Evolutionary conservation across 169 alveolate species (phyloP), one percentile per base, ranked within the genome.

Genomic region (Eimeria necatrix): DNA sequence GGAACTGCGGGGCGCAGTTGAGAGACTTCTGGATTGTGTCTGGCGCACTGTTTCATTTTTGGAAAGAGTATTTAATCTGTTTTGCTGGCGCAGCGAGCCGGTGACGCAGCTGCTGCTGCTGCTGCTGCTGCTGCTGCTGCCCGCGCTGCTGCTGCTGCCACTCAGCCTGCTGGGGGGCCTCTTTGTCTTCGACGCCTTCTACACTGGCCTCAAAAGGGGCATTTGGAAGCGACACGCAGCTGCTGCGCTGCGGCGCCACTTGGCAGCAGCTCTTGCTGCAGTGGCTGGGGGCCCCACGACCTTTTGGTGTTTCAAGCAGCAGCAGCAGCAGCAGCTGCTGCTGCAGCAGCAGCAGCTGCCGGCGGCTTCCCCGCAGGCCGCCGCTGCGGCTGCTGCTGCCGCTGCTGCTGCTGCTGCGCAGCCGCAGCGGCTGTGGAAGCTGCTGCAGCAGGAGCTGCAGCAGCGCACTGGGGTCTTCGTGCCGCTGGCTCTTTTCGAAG

Each of bases 381-480:
- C 89, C 46, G 89, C 51, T 51, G 89, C 89, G 71, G 4, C 51
- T 20, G 32, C 10, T 26, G 71, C 70, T 2, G 32, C 71, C 9
- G 71, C 89, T 48, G 89, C 60, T 48, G 89, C 70, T 7, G 68
- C 71, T 14, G 89, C 64, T 48, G 41, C 89, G 89, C 24, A 51
- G 85, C 89, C 46, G 89, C 51, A 80, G 89, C 89, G 71, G 4
- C 51, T 20, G 64, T 80, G 89, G 89, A 49, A 52, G 71, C 64
- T 48, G 71, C 70, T 80, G 64, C 89, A 80, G 71, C 89, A 80
- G 71, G 89, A 49, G 89, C 51, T 80, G 89, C 89, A 49, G 89
- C 64, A 51, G 89, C 89, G 89, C 9, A 51, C 71, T 0, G 89
- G 89, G 89, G 32, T 80, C 12, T 51, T 20, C 32, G 89, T 80